Evolutionary conservation across 768 basidiomycete species (phyloP).

Genomic region (Kwoniella newhampshirensis): DNA sequence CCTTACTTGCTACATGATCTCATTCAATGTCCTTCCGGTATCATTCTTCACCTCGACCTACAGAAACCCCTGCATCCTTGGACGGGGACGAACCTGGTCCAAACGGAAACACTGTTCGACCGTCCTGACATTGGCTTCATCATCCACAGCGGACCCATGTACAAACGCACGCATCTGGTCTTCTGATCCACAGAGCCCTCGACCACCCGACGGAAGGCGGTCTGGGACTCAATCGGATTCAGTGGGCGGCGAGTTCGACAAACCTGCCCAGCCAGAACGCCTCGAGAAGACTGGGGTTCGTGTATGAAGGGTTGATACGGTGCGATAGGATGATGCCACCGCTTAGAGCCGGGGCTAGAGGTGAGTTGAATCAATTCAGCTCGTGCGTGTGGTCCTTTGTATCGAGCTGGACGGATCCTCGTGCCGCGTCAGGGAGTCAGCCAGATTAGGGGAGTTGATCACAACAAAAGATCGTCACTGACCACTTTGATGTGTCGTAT

Average conservation of each 20-base stretch:
- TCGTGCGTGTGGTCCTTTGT: background rate
- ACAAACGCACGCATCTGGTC: conserved; percentile 37
- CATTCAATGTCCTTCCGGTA: conserved; percentile 24
- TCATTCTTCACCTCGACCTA: conserved; percentile 24
- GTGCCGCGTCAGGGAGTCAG: too few relatives aligned
- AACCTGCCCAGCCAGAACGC: conserved; percentile 30
- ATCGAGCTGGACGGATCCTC: too few relatives aligned
- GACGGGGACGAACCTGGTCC: conserved; percentile 26
- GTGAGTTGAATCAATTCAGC: conserved; percentile 12
- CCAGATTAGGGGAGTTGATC: too few relatives aligned
- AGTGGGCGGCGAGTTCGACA: conserved; percentile 38
- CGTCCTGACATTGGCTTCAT: too few relatives aligned
- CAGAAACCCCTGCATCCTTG: conserved; percentile 13
- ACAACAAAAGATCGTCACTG: too few relatives aligned
- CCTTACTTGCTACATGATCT: too few relatives aligned
- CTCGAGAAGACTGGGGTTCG: conserved; percentile 36
- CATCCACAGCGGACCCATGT: conserved; percentile 39
- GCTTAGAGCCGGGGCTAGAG: conserved; percentile 21
- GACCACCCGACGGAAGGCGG: conserved; percentile 29
- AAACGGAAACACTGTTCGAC: too few relatives aligned
- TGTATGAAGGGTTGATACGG: conserved; percentile 31
- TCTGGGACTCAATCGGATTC: conserved; percentile 31
- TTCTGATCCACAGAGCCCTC: conserved; percentile 36
- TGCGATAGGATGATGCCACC: conserved; percentile 26
- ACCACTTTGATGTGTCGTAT: too few relatives aligned